Percentiles rank a stretch among this genome's conserved stretches.
These are phyloP conservation scores for Colletotrichum tofieldiae DNA, from an alignment of 2,329 filamentous ascomycete genomes.

Conservation along the genomic window DNA sequence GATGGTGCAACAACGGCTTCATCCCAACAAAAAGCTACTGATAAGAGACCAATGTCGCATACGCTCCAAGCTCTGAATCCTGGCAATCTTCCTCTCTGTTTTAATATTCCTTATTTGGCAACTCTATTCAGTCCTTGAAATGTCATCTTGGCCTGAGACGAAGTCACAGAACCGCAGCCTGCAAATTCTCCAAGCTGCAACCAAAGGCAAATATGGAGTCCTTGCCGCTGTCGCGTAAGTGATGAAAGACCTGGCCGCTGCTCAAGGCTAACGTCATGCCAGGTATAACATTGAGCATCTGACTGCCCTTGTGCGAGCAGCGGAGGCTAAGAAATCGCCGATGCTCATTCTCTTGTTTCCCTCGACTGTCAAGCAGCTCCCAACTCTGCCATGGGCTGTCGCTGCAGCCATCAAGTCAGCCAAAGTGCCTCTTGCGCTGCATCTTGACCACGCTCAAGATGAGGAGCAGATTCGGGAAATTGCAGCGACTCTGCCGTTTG, in stretches of 20 bases:
- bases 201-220: slow-evolving; percentile 69
- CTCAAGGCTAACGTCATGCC: slow-evolving; percentile 72
- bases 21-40: background rate
- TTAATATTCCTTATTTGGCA: accelerated
- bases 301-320: slow-evolving; percentile 76
- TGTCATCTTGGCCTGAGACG: slow-evolving; percentile 32
- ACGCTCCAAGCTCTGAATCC: background rate
- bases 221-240: slow-evolving; percentile 64
- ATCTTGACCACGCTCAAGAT: slow-evolving; percentile 78
- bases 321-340: slow-evolving; percentile 76
- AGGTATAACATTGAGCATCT: slow-evolving; percentile 81
- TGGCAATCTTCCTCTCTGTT: background rate
- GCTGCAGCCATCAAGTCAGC: slow-evolving; percentile 32
- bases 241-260: background rate
- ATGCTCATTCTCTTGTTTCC: slow-evolving; percentile 78
- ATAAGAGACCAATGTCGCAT: background rate
- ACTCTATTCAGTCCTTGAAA: background rate
- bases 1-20: background rate
- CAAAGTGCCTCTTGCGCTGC: slow-evolving; percentile 54
- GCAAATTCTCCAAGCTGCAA: slow-evolving; percentile 66
- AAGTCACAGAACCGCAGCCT: slow-evolving; percentile 38
- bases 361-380: slow-evolving; percentile 29
- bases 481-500: slow-evolving; percentile 73
- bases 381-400: slow-evolving; percentile 70
- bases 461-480: slow-evolving; percentile 68